Conservation (phyloP, 768 basidiomycete species). For the Rhodocollybia butyracea region DNA sequence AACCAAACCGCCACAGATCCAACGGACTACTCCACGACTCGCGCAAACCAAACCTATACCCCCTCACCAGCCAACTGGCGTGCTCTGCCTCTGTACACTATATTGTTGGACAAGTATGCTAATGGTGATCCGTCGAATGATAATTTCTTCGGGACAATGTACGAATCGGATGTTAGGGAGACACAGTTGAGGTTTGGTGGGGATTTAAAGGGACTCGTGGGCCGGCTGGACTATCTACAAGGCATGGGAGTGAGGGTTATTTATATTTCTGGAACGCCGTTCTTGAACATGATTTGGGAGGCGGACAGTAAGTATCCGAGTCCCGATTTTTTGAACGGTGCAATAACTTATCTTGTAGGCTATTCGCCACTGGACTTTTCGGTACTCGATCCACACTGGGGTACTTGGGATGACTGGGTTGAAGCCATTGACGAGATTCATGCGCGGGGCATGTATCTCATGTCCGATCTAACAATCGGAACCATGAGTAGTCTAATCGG, state of each 20-base stretch:
- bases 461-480: conserved; percentile 92
- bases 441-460: conserved; percentile 82
- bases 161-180: conserved; percentile 83
- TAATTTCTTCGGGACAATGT: conserved; percentile 78
- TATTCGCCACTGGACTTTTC: conserved; percentile 93
- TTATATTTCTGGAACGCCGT: conserved; percentile 91
- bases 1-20: conserved; percentile 69
- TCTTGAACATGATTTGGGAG: conserved; percentile 96
- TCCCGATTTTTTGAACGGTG: background rate
- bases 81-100: conserved; percentile 69
- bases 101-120: conserved; percentile 91
- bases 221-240: conserved; percentile 81
- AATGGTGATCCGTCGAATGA: conserved; percentile 92
- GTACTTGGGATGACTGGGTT: conserved; percentile 78
- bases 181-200: conserved; percentile 89
- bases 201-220: conserved; percentile 74
- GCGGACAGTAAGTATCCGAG: conserved; percentile 73
- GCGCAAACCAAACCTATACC: conserved; percentile 66
- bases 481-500: conserved; percentile 89
- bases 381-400: conserved; percentile 91
- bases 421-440: conserved; percentile 75
- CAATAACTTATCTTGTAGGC: conserved; percentile 41
- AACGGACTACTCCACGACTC: conserved; percentile 59
- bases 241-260: conserved; percentile 85
- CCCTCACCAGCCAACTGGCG: conserved; percentile 88